Base-by-base conservation (phyloP, 257 asterid genomes). In the Misopates orontium region DNA sequence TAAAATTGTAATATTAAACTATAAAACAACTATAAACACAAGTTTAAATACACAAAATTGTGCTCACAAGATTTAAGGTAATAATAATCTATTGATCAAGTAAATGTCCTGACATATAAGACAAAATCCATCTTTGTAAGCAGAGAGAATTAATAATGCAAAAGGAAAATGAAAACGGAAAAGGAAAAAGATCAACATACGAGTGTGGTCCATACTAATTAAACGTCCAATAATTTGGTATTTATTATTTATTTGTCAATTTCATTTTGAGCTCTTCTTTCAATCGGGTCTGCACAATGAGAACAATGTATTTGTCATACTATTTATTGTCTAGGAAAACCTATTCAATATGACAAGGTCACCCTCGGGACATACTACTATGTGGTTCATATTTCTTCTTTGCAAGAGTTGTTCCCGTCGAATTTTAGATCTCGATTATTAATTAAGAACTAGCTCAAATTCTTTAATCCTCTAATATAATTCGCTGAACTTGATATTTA, bases 201-300 rank as follows among this genome's bases (percentile, higher is more conserved):
- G 36, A 77, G 21, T 1, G 69, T 70, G 79, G 82, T 66, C 82
- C 79, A 73, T 32, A 7, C 18, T 70, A 73, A 51, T 61, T 67
- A 66, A 31, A 50, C 52, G 49, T 55, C 23, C 72, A 55, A 41
- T 60, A 32, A 39, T 60, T 20, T n/a, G n/a, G n/a, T n/a, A 17
- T 60, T 31, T 40, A 31, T 36, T 70, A 42, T 12, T 22, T 44
- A 23, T 2, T 45, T 53, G n/a, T 53, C 23, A 10, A 17, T 31
- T 47, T 18, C 16, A 25, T 1, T 36, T 28, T 9, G 31, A n/a
- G 20, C 10, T 19, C 50, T 31, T 40, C 8, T 14, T 22, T 4
- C 44, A 20, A 39, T 60, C 23, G 22, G 42, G n/a, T 45, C 42
- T 1, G 67, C 48, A 11, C 23, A 45, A 22, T 16, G 16, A 40